Evolutionary conservation across 2,329 filamentous ascomycete species (phyloP), one percentile per base, ranked within the genome.

Genomic region (Cladosporium sp.): DNA sequence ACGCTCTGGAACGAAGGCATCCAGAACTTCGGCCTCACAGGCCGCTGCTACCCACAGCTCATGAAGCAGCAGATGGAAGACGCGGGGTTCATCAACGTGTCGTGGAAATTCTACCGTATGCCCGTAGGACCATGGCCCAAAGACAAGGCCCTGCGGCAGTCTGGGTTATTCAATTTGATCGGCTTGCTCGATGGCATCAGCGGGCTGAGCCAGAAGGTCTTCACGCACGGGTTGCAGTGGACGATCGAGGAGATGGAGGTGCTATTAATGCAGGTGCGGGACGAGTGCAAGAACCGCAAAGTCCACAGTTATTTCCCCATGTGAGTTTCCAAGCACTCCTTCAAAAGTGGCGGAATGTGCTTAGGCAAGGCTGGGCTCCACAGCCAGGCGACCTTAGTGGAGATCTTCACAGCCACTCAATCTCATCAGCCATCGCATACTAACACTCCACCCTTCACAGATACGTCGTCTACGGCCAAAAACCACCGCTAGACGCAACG

Each of bases 61-160:
- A 72, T 81, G 47, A 76, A 76, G 47, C 75, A 74, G 36, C 76
- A 76, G 68, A 73, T 78, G 70, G 70, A 71, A 65, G 72, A 69
- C 0, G 74, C 73, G 10, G 77, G 77, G 2, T 78, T 79, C 68
- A 65, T 73, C 32, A 75, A 77, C 41, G 73, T 77, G 10, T 65
- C 69, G 10, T 68, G 73, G 36, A 69, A 68, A 26, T 67, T 70
- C 12, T 71, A 72, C 65, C 75, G 74, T 55, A 71, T 77, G 49
- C 73, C 73, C 3, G 70, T 75, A 14, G 73, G 73, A 18, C 68
- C 69, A 5, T 74, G 72, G 73, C 70, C 73, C 8, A 71, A 72
- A 59, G 70, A 74, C 54, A 68, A 71, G 51, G 64, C 66, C 21
- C 57, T 74, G n/a, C 68, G 71, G 47, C 67, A 74, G 51, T 68